Conservation (phyloP, 805 yeast genomes). For the Saccharomycopsis selenospora region DNA sequence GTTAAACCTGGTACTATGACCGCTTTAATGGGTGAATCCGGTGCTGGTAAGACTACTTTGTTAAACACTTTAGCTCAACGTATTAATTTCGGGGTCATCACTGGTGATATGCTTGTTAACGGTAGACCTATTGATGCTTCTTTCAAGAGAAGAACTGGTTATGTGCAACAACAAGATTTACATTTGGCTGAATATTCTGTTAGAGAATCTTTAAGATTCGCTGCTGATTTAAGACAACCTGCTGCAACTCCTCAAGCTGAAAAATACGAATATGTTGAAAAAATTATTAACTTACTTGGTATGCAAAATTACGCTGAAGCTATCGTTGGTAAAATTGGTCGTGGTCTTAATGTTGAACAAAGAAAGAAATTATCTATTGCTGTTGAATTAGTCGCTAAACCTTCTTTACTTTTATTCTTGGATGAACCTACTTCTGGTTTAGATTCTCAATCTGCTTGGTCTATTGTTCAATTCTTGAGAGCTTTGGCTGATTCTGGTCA, state of each 20-base stretch:
- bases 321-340: slow-evolving; percentile 38
- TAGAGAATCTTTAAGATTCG: slow-evolving; percentile 36
- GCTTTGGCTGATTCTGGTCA: slow-evolving; percentile 46
- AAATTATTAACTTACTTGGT: slow-evolving; percentile 33
- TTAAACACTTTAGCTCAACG: slow-evolving; percentile 47
- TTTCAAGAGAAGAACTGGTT: slow-evolving; percentile 48
- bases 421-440: slow-evolving; percentile 51
- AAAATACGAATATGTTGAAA: slow-evolving; percentile 38
- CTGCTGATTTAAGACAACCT: slow-evolving; percentile 44
- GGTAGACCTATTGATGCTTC: slow-evolving; percentile 42
- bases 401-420: slow-evolving; percentile 38
- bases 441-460: slow-evolving; percentile 51
- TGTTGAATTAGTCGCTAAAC: slow-evolving; percentile 35
- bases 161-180: slow-evolving; percentile 50
- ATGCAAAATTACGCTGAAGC: slow-evolving; percentile 37
- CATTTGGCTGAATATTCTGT: slow-evolving; percentile 36
- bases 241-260: slow-evolving; percentile 34
- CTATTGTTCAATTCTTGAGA: slow-evolving; percentile 45
- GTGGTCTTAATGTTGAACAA: slow-evolving; percentile 34
- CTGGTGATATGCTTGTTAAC: slow-evolving; percentile 51
- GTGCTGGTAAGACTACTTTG: slow-evolving; percentile 58
- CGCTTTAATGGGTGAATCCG: slow-evolving; percentile 59
- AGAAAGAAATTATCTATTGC: slow-evolving; percentile 32
- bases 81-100: slow-evolving; percentile 43
- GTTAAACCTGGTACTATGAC: slow-evolving; percentile 49